Percentiles rank a stretch among this genome's conserved stretches.
Conservation (phyloP, 1,139 yeast species). For the Suhomyces bolitotheri region DNA sequence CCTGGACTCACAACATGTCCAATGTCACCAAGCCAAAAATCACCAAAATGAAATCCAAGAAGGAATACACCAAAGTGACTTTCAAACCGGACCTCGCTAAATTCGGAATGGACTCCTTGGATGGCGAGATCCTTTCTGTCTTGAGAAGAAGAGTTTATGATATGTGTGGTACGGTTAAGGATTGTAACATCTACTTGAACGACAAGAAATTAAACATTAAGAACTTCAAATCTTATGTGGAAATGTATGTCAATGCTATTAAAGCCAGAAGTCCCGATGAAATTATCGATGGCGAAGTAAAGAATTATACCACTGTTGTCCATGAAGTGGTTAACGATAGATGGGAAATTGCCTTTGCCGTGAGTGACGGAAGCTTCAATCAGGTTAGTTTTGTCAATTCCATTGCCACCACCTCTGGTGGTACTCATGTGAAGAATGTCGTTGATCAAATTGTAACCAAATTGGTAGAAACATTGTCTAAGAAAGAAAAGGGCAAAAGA, state of each 20-base stretch:
- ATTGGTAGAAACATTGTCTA: conserved; percentile 58
- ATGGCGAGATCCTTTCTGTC: conserved; percentile 79
- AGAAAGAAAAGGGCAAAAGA: conserved; percentile 76
- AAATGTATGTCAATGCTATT: conserved; percentile 79
- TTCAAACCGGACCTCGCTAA: conserved; percentile 86
- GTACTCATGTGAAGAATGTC: conserved; percentile 88
- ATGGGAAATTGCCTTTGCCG: conserved; percentile 97
- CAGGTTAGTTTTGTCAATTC: conserved; percentile 97
- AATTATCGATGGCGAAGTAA: conserved; percentile 29
- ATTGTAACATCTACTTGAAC: conserved; percentile 75
- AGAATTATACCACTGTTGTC: conserved; percentile 57
- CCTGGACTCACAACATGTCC: conserved; percentile 88
- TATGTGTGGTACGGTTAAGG: conserved; percentile 91
- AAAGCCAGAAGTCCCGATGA: conserved; percentile 36
- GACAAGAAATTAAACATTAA: conserved; percentile 69
- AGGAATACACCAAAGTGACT: conserved; percentile 83
- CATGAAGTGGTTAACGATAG: conserved; percentile 71
- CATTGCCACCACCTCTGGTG: conserved; percentile 96
- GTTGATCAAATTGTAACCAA: conserved; percentile 82
- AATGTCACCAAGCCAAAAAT: conserved; percentile 76
- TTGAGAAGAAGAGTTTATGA: conserved; percentile 93
- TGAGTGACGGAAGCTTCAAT: conserved; percentile 85
- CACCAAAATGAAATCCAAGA: conserved; percentile 55
- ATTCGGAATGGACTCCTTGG: conserved; percentile 81
- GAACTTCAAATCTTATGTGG: conserved; percentile 84